Evolutionary conservation across 2,329 filamentous ascomycete genomes (phyloP).

Genomic region (Blastomyces percursus): DNA sequence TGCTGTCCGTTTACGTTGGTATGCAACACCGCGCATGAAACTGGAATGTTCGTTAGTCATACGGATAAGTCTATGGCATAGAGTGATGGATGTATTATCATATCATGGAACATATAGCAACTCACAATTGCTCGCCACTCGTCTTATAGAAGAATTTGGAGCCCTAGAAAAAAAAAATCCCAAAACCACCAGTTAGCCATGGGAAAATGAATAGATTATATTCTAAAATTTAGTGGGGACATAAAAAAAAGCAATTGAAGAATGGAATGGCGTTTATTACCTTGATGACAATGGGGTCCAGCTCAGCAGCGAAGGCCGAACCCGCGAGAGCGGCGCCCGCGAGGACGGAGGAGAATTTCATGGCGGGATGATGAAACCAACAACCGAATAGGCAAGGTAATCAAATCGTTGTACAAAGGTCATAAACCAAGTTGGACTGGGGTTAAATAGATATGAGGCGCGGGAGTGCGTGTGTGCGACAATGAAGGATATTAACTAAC

Average conservation of each 20-base stretch:
- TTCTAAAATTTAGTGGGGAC: background rate
- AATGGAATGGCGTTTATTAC: constrained; percentile 29
- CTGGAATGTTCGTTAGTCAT: constrained; percentile 25
- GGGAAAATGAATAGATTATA: background rate
- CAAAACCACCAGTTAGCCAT: background rate
- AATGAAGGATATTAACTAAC: background rate
- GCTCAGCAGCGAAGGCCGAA: constrained; percentile 38
- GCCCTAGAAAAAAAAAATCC: constrained; percentile 39
- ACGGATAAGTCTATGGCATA: background rate
- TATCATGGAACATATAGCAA: constrained; percentile 11
- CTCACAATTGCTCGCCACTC: constrained; percentile 61
- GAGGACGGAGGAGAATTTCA: constrained; percentile 44
- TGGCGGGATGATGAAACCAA: constrained; percentile 28
- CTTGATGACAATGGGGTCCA: constrained; percentile 54
- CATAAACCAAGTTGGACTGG: background rate
- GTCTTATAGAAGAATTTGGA: constrained; percentile 85
- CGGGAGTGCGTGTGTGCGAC: background rate
- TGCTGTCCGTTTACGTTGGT: constrained; percentile 52
- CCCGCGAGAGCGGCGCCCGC: constrained; percentile 43
- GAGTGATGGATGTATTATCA: constrained; percentile 5
- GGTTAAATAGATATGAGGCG: background rate
- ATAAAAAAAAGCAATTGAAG: background rate
- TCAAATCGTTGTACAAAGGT: background rate
- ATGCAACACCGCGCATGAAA: constrained; percentile 88
- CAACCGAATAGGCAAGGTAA: background rate